Evolutionary conservation across 2,329 filamentous ascomycete species (phyloP).

Genomic region (Botrytis fabae): DNA sequence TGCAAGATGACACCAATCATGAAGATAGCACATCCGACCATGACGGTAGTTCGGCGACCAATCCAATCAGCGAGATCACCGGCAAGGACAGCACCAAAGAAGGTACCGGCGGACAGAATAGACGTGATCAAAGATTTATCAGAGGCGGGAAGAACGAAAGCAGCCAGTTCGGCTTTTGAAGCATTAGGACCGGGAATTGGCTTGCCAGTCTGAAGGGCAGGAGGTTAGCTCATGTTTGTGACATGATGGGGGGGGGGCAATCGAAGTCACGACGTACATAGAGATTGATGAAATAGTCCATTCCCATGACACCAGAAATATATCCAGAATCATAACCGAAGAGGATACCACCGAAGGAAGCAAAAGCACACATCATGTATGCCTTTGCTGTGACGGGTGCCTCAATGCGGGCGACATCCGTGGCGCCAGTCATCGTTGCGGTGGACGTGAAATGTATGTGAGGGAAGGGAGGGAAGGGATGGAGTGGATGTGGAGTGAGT

Average conservation of each 20-base stretch:
- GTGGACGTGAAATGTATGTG: not conserved
- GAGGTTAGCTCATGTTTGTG: not conserved
- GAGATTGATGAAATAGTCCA: conserved; percentile 46
- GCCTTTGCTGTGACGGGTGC: conserved; percentile 69
- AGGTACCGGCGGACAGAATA: conserved; percentile 75
- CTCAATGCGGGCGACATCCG: conserved; percentile 71
- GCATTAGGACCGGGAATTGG: conserved; percentile 30
- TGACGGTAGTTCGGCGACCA: conserved; percentile 71
- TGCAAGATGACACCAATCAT: conserved; percentile 65
- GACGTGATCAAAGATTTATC: conserved; percentile 61
- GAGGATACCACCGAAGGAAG: conserved; percentile 61
- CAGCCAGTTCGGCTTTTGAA: conserved; percentile 22
- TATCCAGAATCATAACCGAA: conserved; percentile 74
- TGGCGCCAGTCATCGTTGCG: conserved; percentile 26
- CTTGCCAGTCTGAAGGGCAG: conserved; percentile 26
- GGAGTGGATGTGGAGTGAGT: not conserved
- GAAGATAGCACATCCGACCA: conserved; percentile 64
- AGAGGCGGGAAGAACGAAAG: conserved; percentile 46
- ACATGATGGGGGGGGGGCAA: conserved; percentile 17
- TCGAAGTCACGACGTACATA: conserved; percentile 29
- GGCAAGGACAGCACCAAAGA: conserved; percentile 76
- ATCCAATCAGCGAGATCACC: conserved; percentile 75
- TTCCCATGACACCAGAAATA: conserved; percentile 59
- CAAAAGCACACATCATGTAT: conserved; percentile 69
- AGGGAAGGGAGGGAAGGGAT: not conserved